phyloP scores from a whole-genome alignment of 83 land plant genomes.

The Isoetes engelmannii region DNA sequence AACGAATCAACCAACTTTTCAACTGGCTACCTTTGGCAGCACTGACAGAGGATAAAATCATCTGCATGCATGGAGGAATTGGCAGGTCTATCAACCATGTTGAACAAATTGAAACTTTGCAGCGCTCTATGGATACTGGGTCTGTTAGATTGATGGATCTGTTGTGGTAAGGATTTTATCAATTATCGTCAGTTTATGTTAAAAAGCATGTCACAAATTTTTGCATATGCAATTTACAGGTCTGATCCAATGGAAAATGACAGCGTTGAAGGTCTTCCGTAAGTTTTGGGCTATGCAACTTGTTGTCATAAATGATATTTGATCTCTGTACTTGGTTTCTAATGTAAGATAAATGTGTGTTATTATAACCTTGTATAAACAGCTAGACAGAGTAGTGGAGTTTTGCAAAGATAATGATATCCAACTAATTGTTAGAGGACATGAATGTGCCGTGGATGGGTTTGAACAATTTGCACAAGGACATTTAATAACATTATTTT shows the following conservation, averaged over 20 bases:
- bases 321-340: no score
- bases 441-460: slow-evolving; percentile 97
- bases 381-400: slow-evolving; percentile 94
- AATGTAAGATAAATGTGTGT: no score
- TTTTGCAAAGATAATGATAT: slow-evolving; percentile 87
- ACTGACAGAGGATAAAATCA: slow-evolving; percentile 32
- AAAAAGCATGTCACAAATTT: neutral
- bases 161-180: slow-evolving; percentile 21
- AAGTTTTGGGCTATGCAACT: slow-evolving; percentile 35
- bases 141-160: slow-evolving; percentile 40
- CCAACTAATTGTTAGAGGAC: slow-evolving; percentile 81
- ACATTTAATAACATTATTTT: slow-evolving; percentile 86
- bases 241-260: slow-evolving; percentile 40
- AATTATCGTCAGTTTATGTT: neutral
- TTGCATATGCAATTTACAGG: slow-evolving; percentile 16
- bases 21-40: slow-evolving; percentile 40
- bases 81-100: slow-evolving; percentile 40
- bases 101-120: slow-evolving; percentile 36
- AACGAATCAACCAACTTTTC: slow-evolving; percentile 33
- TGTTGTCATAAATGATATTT: no score
- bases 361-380: slow-evolving; percentile 6
- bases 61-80: slow-evolving; percentile 46
- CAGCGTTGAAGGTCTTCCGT: slow-evolving; percentile 40
- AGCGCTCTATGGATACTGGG: slow-evolving; percentile 39
- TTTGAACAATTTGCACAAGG: slow-evolving; percentile 98